Conservation (phyloP, 1,284 basidiomycete species). For the Tetrapyrgos nigripes region DNA sequence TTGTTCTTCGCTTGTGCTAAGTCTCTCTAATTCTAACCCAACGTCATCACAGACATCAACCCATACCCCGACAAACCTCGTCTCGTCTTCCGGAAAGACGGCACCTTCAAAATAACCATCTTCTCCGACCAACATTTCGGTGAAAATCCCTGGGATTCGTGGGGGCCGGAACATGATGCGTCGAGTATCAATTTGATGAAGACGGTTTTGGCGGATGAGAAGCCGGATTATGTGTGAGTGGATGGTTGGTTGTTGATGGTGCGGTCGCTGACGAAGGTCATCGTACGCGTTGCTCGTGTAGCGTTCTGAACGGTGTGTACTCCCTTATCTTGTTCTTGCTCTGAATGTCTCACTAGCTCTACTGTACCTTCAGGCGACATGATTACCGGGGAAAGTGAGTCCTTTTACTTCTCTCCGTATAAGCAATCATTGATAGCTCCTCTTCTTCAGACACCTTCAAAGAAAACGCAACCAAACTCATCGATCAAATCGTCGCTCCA, state of each 20-base stretch:
- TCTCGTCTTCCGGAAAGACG: slow-evolving; percentile 53
- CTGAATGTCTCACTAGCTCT: too few relatives aligned
- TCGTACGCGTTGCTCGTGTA: neutral
- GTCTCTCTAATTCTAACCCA: neutral
- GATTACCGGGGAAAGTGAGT: slow-evolving; percentile 68
- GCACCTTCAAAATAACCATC: slow-evolving; percentile 70
- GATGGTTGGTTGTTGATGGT: neutral
- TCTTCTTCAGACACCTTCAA: slow-evolving; percentile 61
- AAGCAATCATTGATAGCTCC: neutral
- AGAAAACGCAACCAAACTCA: slow-evolving; percentile 56
- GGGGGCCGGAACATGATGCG: slow-evolving; percentile 68
- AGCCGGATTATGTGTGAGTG: slow-evolving; percentile 68
- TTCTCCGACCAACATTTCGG: slow-evolving; percentile 75
- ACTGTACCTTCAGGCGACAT: slow-evolving; percentile 57
- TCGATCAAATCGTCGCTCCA: slow-evolving; percentile 57
- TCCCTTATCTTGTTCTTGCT: neutral
- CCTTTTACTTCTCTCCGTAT: neutral
- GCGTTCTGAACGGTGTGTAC: neutral
- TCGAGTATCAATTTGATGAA: slow-evolving; percentile 63
- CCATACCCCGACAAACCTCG: slow-evolving; percentile 58
- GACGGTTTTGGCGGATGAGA: slow-evolving; percentile 55
- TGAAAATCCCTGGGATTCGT: slow-evolving; percentile 70
- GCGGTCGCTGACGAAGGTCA: too few relatives aligned
- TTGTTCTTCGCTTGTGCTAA: too few relatives aligned
- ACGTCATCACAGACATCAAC: slow-evolving; percentile 27